Conservation (phyloP, 768 basidiomycete genomes). For the Russula sp. region DNA sequence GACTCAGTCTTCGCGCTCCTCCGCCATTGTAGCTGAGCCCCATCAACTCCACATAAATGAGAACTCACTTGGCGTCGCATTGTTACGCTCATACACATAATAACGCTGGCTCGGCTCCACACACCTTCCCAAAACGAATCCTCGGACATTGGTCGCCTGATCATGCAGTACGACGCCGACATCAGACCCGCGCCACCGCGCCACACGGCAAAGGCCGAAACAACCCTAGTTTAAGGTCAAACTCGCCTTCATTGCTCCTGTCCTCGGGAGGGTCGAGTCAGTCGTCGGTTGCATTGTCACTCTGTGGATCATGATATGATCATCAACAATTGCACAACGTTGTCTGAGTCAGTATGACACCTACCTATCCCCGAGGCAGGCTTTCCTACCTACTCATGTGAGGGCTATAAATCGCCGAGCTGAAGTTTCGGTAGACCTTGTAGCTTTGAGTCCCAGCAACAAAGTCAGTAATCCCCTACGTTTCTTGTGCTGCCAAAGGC, state of each 20-base stretch:
- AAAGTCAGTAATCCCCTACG: background rate
- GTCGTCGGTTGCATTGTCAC: background rate
- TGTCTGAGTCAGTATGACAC: slow-evolving; percentile 10
- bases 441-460: background rate
- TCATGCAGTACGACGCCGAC: no score
- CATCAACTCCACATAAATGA: no score
- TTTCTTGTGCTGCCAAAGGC: background rate
- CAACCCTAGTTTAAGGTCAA: background rate
- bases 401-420: slow-evolving; percentile 1
- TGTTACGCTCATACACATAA: no score
- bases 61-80: no score
- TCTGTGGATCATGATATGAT: background rate
- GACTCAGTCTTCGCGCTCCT: no score
- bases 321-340: no score
- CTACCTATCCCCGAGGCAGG: background rate
- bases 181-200: no score
- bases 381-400: background rate
- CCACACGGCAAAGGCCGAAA: background rate
- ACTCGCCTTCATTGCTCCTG: background rate
- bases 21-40: no score
- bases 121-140: no score
- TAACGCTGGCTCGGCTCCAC: no score
- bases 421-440: background rate
- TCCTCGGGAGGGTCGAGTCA: background rate
- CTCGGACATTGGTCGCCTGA: no score